Evolutionary conservation across 1,284 basidiomycete species (phyloP).

Genomic region (Stygiomarasmius scandens): DNA sequence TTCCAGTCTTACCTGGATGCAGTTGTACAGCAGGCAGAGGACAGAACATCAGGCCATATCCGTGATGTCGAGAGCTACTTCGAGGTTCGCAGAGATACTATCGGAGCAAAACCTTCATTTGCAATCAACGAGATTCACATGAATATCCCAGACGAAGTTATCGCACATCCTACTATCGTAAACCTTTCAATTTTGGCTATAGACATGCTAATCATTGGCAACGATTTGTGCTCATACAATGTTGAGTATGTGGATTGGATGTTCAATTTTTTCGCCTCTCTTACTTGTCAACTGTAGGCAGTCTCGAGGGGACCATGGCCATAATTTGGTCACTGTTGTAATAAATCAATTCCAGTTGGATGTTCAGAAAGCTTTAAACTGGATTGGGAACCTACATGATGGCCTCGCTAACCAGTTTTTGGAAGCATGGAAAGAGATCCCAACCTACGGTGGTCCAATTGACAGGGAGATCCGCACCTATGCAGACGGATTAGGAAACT

Average conservation of each 20-base stretch:
- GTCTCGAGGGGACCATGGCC: slow-evolving; percentile 41
- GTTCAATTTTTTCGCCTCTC: no score
- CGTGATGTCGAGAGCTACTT: slow-evolving; percentile 42
- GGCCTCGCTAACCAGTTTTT: slow-evolving; percentile 31
- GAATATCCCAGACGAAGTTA: slow-evolving; percentile 43
- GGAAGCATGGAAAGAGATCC: slow-evolving; percentile 28
- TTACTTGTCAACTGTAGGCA: no score
- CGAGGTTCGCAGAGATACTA: slow-evolving; percentile 41
- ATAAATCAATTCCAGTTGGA: slow-evolving; percentile 38
- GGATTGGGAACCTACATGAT: slow-evolving; percentile 29
- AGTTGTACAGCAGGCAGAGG: slow-evolving; percentile 44
- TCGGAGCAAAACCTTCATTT: slow-evolving; percentile 45
- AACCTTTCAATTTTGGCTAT: slow-evolving; percentile 33
- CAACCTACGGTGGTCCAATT: slow-evolving; percentile 34
- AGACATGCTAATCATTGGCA: slow-evolving; percentile 46
- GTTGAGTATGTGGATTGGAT: no score
- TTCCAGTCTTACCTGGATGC: slow-evolving; percentile 41
- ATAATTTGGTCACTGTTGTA: slow-evolving; percentile 48
- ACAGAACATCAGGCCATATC: slow-evolving; percentile 34
- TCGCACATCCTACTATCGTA: slow-evolving; percentile 40
- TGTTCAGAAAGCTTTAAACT: slow-evolving; percentile 38
- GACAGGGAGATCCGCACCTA: slow-evolving; percentile 36
- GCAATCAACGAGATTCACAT: slow-evolving; percentile 38
- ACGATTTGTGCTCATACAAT: slow-evolving; percentile 47
- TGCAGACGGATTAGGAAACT: slow-evolving; percentile 44